These are phyloP conservation scores for Naganishia vishniacii DNA, from an alignment of 768 basidiomycete genomes.

Conservation along the genomic window DNA sequence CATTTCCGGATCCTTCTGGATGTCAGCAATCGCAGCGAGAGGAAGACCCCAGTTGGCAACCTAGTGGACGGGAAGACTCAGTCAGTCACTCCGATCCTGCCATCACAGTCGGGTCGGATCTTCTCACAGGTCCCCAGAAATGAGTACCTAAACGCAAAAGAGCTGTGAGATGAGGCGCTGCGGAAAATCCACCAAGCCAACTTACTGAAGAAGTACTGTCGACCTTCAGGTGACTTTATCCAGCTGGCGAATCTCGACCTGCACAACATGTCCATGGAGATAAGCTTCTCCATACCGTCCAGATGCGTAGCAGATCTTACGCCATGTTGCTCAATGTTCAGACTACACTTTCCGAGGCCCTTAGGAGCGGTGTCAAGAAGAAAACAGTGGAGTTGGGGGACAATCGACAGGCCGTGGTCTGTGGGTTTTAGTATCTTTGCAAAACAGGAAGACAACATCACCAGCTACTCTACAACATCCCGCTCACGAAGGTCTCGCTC, in stretches of 20 bases:
- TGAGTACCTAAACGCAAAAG: conserved; percentile 65
- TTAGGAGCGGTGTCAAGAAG: no score
- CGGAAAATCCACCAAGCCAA: conserved; percentile 24
- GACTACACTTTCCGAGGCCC: not conserved
- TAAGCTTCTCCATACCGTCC: no score
- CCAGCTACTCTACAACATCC: no score
- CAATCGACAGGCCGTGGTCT: no score
- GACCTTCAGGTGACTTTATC: conserved; percentile 82
- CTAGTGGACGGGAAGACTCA: conserved; percentile 51
- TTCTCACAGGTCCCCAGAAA: conserved; percentile 85
- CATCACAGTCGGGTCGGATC: not conserved
- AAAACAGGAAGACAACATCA: no score
- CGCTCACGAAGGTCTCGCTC: no score
- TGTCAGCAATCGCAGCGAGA: conserved; percentile 82
- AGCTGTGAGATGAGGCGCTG: conserved; percentile 29
- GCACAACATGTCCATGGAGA: not conserved
- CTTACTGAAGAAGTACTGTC: conserved; percentile 93
- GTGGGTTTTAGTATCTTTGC: no score
- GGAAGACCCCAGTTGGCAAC: conserved; percentile 98
- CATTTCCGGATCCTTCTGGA: conserved; percentile 86
- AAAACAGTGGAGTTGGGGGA: no score
- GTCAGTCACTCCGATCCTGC: not conserved
- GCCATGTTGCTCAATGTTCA: not conserved
- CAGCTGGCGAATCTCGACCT: conserved; percentile 63
- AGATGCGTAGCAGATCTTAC: not conserved